Percentiles rank a stretch among this genome's conserved stretches.
phyloP scores from a whole-genome alignment of 371 early-diverging fungal species.

The Parasitella parasitica region DNA sequence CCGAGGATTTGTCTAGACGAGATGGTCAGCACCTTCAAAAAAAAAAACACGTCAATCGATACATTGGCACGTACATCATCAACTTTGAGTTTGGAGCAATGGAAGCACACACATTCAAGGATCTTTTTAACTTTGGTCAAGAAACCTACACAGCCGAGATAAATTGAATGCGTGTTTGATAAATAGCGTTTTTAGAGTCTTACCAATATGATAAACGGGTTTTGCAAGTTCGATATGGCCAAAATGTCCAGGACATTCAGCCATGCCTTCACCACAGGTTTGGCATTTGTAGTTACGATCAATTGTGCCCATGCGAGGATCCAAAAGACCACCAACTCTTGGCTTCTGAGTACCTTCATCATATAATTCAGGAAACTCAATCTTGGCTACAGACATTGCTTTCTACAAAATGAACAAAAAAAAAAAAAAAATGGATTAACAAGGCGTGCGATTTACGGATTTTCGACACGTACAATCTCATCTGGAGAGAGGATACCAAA shows the following conservation, averaged over 20 bases:
- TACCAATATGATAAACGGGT: conserved; percentile 95
- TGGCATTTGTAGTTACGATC: conserved; percentile 98
- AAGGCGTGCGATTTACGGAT: background rate
- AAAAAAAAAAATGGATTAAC: conserved; percentile 8
- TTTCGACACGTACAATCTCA: conserved; percentile 78
- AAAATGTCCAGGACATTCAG: conserved; percentile 99
- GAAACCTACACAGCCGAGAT: conserved; percentile 53
- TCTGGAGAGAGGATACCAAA: conserved; percentile 97
- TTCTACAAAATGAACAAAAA: conserved; percentile 58
- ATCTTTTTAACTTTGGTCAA: conserved; percentile 94
- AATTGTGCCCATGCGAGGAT: conserved; percentile 98
- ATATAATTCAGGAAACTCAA: conserved; percentile 95
- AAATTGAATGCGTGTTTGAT: background rate
- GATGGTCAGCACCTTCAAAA: too few relatives aligned
- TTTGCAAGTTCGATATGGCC: conserved; percentile 99
- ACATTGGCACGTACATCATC: conserved; percentile 63
- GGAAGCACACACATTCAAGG: conserved; percentile 98
- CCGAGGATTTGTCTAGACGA: conserved; percentile 61
- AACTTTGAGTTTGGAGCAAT: conserved; percentile 96
- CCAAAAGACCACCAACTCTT: conserved; percentile 90
- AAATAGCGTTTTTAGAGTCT: conserved; percentile 14
- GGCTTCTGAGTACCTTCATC: conserved; percentile 91
- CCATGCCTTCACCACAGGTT: conserved; percentile 97
- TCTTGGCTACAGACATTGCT: conserved; percentile 94
- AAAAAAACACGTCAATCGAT: background rate